These are phyloP conservation scores for Rutstroemia sp. DNA, from an alignment of 2,329 filamentous ascomycete species.

Conservation along the genomic window DNA sequence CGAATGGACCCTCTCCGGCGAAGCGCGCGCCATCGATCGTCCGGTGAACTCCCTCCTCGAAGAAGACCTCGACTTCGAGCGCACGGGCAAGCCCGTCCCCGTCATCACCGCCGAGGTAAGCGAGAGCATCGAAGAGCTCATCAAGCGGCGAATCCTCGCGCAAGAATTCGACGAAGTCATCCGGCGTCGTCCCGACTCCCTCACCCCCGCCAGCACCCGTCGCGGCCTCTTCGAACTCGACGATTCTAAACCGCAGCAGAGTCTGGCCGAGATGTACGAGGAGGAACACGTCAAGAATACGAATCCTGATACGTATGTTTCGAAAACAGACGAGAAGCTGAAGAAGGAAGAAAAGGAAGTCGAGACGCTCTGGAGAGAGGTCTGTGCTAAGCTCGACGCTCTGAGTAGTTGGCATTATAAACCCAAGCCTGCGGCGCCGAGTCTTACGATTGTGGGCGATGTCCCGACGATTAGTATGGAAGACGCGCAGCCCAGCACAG, in stretches of 20 bases:
- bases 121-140: conserved; percentile 85
- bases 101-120: conserved; percentile 88
- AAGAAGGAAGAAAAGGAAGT: conserved; percentile 79
- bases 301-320: conserved; percentile 73
- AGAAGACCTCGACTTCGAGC: conserved; percentile 92
- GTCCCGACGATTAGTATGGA: conserved; percentile 92
- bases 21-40: conserved; percentile 74
- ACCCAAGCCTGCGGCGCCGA: conserved; percentile 75
- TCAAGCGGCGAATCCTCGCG: conserved; percentile 86
- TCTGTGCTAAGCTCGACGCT: conserved; percentile 74
- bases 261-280: conserved; percentile 89
- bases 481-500: conserved; percentile 82
- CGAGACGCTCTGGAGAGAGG: conserved; percentile 71
- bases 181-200: conserved; percentile 68
- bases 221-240: conserved; percentile 68
- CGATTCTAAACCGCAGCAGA: conserved; percentile 79
- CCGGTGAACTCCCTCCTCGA: conserved; percentile 90
- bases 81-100: conserved; percentile 87
- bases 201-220: conserved; percentile 52
- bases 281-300: conserved; percentile 75
- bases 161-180: conserved; percentile 90
- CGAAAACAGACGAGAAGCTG: conserved; percentile 74
- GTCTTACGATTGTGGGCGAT: conserved; percentile 80
- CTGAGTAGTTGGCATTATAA: conserved; percentile 94
- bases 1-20: conserved; percentile 83